Evolutionary conservation across 1,139 yeast genomes (phyloP), one percentile per base, ranked within the genome.

Genomic region (Hansenula sp.): DNA sequence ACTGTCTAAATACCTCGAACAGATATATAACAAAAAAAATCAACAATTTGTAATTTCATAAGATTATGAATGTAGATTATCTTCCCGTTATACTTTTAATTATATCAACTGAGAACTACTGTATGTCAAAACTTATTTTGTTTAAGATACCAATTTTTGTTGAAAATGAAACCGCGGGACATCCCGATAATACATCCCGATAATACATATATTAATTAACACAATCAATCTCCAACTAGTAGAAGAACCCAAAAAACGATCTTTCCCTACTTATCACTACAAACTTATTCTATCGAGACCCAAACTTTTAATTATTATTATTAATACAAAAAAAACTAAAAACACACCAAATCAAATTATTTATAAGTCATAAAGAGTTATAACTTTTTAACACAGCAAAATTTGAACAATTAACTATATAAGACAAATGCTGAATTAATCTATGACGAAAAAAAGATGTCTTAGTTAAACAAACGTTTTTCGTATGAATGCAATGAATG

Each of bases 401-500:
- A 29, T 19, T 24, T 13, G 29, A 34, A 30, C 18, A 30, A 20
- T 26, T 14, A 22, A 20, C 16, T 28, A 29, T 19, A 29, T 16
- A 32, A 14, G 19, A 14, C 18, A 29, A 17, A 29, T 29, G 31
- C 31, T 29, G 32, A 22, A 9, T 17, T 16, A 12, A 22, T 29
- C 20, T 9, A 25, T 8, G 12, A 10, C 13, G 12, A 8, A 13
- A 25, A 10, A 10, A 8, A 36, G 13, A 21, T 21, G 24, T n/a
- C 40, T 59, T 76, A 86, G 66, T 88, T 88, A 77, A 88, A 96
- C 64, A 92, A 77, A 70, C 96, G 89, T 81, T 92, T 92, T 72
- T 92, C 98, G 65, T 86, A 92, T 48, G 97, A 89, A 77, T 88
- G 90, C 68, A 94, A 79, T 62, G 95, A 92, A 71, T 88, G 88